phyloP scores from a whole-genome alignment of 208 protist species.

The Angomonas deanei region DNA sequence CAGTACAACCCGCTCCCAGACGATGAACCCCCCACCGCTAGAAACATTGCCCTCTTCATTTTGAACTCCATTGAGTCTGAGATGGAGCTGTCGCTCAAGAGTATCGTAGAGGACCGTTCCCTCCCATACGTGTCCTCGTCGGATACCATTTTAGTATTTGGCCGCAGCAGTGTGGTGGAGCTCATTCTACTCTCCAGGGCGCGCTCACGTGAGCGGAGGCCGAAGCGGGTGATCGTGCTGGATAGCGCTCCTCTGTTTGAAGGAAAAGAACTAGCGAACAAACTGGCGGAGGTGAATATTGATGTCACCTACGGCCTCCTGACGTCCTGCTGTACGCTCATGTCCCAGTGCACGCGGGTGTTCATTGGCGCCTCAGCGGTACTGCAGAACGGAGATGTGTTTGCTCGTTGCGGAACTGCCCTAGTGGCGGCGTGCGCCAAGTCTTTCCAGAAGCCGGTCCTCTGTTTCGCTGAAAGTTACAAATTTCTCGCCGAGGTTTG shows the following conservation, averaged over 20 bases:
- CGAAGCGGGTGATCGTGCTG: slow-evolving; percentile 89
- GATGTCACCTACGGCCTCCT: slow-evolving; percentile 92
- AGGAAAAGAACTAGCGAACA: slow-evolving; percentile 63
- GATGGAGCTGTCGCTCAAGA: slow-evolving; percentile 58
- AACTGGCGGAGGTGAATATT: slow-evolving; percentile 78
- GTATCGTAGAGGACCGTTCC: slow-evolving; percentile 70
- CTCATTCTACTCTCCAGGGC: slow-evolving; percentile 61
- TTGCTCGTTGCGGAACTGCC: slow-evolving; percentile 91
- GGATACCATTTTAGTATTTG: slow-evolving; percentile 79
- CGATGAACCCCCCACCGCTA: slow-evolving; percentile 27
- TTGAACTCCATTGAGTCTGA: slow-evolving; percentile 48
- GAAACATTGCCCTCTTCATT: slow-evolving; percentile 39
- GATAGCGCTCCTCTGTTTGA: slow-evolving; percentile 93
- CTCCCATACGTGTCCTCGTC: slow-evolving; percentile 51
- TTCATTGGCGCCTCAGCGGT: slow-evolving; percentile 93
- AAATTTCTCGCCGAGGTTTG: slow-evolving; percentile 97
- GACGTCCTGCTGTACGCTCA: slow-evolving; percentile 91
- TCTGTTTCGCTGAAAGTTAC: slow-evolving; percentile 97
- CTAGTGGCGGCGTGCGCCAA: slow-evolving; percentile 92
- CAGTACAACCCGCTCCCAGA: slow-evolving; percentile 11
- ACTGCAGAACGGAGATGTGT: slow-evolving; percentile 93
- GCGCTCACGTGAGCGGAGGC: slow-evolving; percentile 25
- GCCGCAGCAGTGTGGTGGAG: slow-evolving; percentile 71
- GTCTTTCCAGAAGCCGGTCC: slow-evolving; percentile 91
- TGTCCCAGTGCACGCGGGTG: slow-evolving; percentile 92